Evolutionary conservation across 768 basidiomycete genomes (phyloP), one percentile per base, ranked within the genome.

Genomic region (Podaxis rugospora): DNA sequence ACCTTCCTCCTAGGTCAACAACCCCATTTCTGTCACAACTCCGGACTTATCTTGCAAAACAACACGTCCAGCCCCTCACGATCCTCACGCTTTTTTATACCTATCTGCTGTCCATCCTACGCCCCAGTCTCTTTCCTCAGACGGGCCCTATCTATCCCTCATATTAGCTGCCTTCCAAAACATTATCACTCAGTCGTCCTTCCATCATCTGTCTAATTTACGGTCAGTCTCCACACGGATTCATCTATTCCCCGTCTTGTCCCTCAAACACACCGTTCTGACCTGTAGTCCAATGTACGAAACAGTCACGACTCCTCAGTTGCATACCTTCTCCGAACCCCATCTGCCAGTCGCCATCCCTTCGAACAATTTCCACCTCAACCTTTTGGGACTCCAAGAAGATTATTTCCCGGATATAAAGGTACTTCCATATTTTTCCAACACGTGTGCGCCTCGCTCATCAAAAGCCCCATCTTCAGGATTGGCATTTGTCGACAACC

Each of bases 201-300:
- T 37, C 58, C 32, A 51, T 66, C 69, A 67, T 69, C 70, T 73
- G 65, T 71, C 75, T 79, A 78, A 79, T 76, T 76, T 71, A 74
- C 75, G 77, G 78, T 74, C 68, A 71, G 75, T 75, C 61, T 60
- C 62, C 44, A 60, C 60, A 52, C 64, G 44, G 56, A 32, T 13
- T 51, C 47, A 49, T 39, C 55, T 56, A 25, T 60, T 28, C 52
- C 47, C 63, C 61, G 63, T 63, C 61, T 64, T 61, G 62, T 59
- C 63, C 66, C 71, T 70, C 63, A 71, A 68, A 49, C 59, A 53
- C 61, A 55, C 63, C 64, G 57, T 66, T 72, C 67, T 70, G 67
- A 66, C 70, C 70, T 67, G 68, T 71, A 75, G 82, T 84, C 83
- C 82, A 82, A 89, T 89, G 86, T 83, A 83, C 82, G 80, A 83